Evolutionary conservation across 495 filamentous ascomycete genomes (phyloP), one percentile per base, ranked within the genome.

Genomic region (Rusavskia elegans): DNA sequence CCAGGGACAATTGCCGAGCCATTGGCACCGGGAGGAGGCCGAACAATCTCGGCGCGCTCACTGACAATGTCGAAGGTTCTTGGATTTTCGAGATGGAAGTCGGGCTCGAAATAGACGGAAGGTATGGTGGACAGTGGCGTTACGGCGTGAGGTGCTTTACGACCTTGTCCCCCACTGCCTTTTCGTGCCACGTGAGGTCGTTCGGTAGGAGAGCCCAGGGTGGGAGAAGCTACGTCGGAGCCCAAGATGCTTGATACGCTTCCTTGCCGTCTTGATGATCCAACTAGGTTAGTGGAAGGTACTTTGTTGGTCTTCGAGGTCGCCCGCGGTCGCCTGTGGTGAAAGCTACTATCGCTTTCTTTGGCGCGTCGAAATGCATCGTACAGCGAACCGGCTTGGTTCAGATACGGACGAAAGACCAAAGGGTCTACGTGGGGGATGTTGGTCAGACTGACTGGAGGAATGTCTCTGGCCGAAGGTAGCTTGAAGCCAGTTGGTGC

Each of bases 61-160:
- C 89, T 96, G 32, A 99, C 88, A 25, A 97, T 81, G 64, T 97
- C 92, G 62, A 99, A 99, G 0, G 85, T 96, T 20, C 92, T 77
- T 0, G 92, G 92, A 55, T 99, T 99, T 59, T 98, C 92, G 1
- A 99, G 75, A 55, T 85, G 93, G 59, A 99, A 99, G 57, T 89
- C 82, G 37, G 89, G 84, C 46, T 96, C 93, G 59, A 96, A 95
- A 59, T 97, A 99, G 21, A 99, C 84, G 25, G 69, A 73, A 0
- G 92, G 92, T 49, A 99, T 94, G 1, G 88, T 96, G 7, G 89
- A 88, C 25, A 99, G 65, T 8, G 92, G 92, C 4, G 92, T 87
- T 9, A 84, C 76, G 0, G 80, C 82, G 39, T 84, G 80, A 0
- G 70, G 61, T 37, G 64, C 69, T 37, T 76, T 70, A 58, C 72